phyloP scores from a whole-genome alignment of 495 filamentous ascomycete species.

The Xylaria acuta region DNA sequence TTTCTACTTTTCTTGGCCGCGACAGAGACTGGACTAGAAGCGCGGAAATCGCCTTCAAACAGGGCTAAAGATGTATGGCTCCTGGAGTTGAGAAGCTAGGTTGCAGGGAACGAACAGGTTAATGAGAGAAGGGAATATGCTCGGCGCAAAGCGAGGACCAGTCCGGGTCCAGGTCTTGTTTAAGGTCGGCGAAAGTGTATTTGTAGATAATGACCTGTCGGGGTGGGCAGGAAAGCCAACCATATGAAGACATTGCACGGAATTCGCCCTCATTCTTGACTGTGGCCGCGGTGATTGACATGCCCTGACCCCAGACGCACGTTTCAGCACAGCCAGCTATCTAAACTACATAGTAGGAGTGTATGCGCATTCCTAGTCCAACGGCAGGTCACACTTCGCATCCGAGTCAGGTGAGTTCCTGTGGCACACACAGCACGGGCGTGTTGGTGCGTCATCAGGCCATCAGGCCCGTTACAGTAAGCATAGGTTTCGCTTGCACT shows the following conservation, averaged over 20 bases:
- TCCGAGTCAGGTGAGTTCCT: constrained; percentile 17
- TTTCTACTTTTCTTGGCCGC: constrained; percentile 7
- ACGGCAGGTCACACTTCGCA: constrained; percentile 11
- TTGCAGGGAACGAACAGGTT: constrained; percentile 32
- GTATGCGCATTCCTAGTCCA: neutral
- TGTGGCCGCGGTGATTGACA: constrained; percentile 3
- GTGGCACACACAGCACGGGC: neutral
- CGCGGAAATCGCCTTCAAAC: constrained; percentile 10
- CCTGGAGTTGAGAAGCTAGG: neutral
- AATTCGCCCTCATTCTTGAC: constrained; percentile 18
- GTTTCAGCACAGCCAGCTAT: neutral
- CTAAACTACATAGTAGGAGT: neutral
- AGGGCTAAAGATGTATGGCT: constrained; percentile 23
- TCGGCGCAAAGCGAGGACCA: constrained; percentile 10
- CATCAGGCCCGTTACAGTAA: neutral
- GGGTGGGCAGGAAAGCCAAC: neutral
- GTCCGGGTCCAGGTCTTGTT: neutral
- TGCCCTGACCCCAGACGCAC: neutral
- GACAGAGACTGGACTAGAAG: constrained; percentile 6
- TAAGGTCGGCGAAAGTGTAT: constrained; percentile 20
- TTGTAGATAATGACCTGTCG: constrained; percentile 24
- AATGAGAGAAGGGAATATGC: constrained; percentile 22
- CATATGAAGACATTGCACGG: neutral
- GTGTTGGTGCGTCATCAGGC: constrained; percentile 10
- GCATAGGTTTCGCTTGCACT: neutral